A percentile compares a stretch with the other conserved stretches of the same genome.
phyloP scores from a whole-genome alignment of 2,329 filamentous ascomycete species.

The Metarhizium brunneum region DNA sequence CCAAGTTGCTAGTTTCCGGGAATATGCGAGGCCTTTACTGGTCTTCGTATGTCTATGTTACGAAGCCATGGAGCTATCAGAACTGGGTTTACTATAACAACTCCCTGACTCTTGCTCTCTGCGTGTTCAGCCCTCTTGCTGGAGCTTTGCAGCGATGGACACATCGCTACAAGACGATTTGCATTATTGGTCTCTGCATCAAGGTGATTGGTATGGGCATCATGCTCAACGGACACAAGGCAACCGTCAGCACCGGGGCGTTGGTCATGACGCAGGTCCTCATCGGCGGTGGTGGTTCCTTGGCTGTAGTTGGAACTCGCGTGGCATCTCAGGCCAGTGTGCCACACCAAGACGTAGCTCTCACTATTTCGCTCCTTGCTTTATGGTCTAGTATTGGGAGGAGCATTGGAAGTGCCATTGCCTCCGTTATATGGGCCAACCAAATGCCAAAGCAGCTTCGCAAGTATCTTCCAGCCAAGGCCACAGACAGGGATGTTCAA shows the following conservation, averaged over 20 bases:
- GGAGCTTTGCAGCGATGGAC: slow-evolving; percentile 22
- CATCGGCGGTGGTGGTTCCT: slow-evolving; percentile 24
- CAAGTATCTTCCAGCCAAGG: slow-evolving; percentile 13
- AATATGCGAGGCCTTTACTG: slow-evolving; percentile 23
- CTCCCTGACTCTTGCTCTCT: slow-evolving; percentile 25
- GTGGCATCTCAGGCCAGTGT: slow-evolving; percentile 29
- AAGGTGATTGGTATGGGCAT: slow-evolving; percentile 28
- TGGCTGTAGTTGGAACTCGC: slow-evolving; percentile 26
- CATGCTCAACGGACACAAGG: slow-evolving; percentile 17
- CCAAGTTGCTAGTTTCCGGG: slow-evolving; percentile 14
- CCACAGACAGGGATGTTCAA: slow-evolving; percentile 12
- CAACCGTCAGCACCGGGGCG: slow-evolving; percentile 22
- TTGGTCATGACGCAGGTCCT: slow-evolving; percentile 25
- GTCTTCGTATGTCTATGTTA: slow-evolving; percentile 23
- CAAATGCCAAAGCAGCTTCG: slow-evolving; percentile 17
- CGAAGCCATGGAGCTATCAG: slow-evolving; percentile 23
- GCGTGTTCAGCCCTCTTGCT: slow-evolving; percentile 22
- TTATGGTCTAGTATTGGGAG: slow-evolving; percentile 27
- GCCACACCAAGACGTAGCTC: slow-evolving; percentile 26
- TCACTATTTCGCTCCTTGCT: slow-evolving; percentile 23
- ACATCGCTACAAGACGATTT: slow-evolving; percentile 28
- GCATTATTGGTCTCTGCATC: slow-evolving; percentile 24
- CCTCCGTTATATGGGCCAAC: slow-evolving; percentile 26
- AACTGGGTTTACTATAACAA: slow-evolving; percentile 27
- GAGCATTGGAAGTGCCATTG: slow-evolving; percentile 26